Conservation (phyloP, 768 basidiomycete genomes). For the Tephrocybe sp. region DNA sequence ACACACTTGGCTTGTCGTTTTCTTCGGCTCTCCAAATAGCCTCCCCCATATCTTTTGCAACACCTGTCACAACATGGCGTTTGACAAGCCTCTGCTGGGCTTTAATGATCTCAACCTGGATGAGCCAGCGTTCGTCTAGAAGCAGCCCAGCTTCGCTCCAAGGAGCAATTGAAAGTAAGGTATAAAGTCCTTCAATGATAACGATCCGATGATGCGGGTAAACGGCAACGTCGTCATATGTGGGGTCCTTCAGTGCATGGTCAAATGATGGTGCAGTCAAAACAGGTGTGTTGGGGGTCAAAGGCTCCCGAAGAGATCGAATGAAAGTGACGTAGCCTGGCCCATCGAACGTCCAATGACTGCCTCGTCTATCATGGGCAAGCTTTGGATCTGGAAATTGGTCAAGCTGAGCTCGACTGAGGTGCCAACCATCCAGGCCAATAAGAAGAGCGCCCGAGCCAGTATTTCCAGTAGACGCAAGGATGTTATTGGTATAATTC, state of each 20-base stretch:
- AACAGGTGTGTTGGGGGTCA: slow-evolving; percentile 19
- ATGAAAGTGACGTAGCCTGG: slow-evolving; percentile 70
- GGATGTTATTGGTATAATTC: slow-evolving; percentile 45
- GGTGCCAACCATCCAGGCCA: slow-evolving; percentile 91
- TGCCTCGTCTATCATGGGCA: slow-evolving; percentile 80
- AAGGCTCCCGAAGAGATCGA: slow-evolving; percentile 42
- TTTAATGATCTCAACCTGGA: slow-evolving; percentile 53
- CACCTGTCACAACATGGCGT: slow-evolving; percentile 77
- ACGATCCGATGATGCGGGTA: slow-evolving; percentile 69
- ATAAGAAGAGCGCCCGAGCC: slow-evolving; percentile 56
- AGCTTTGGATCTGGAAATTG: slow-evolving; percentile 69
- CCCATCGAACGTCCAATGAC: slow-evolving; percentile 90
- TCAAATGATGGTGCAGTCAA: slow-evolving; percentile 81
- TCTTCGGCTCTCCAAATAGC: slow-evolving; percentile 70
- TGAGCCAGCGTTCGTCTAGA: slow-evolving; percentile 79
- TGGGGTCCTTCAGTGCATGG: slow-evolving; percentile 86
- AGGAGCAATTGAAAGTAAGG: slow-evolving; percentile 66
- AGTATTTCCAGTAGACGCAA: slow-evolving; percentile 16
- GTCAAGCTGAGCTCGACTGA: slow-evolving; percentile 76
- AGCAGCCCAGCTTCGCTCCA: slow-evolving; percentile 66
- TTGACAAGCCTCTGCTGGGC: slow-evolving; percentile 61
- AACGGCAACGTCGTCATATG: slow-evolving; percentile 55
- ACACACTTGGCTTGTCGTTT: slow-evolving; percentile 75
- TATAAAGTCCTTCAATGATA: slow-evolving; percentile 89
- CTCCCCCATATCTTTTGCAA: slow-evolving; percentile 61